Percentiles rank a stretch among this genome's conserved stretches.
These are phyloP conservation scores for Hypoxylon cercidicola DNA, from an alignment of 495 filamentous ascomycete genomes.

Conservation along the genomic window DNA sequence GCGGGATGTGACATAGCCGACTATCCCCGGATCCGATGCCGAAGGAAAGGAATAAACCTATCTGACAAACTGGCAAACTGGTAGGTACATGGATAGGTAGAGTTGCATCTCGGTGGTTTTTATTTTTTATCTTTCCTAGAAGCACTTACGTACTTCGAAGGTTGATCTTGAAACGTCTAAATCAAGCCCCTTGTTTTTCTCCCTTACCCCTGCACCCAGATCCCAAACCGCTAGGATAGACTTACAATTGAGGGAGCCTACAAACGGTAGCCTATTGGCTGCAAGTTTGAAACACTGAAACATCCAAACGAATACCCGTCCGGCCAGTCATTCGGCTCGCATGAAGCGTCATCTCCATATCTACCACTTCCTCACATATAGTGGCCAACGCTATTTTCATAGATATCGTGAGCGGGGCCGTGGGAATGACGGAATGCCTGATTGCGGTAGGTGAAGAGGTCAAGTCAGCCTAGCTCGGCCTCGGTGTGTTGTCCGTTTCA, in stretches of 20 bases:
- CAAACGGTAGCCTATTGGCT: constrained; percentile 22
- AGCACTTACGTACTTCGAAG: constrained; percentile 19
- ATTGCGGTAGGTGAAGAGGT: constrained; percentile 23
- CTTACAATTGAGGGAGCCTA: constrained; percentile 29
- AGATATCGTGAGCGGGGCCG: background rate
- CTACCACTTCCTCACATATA: constrained; percentile 28
- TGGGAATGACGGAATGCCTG: no score
- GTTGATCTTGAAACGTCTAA: constrained; percentile 38
- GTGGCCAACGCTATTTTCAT: constrained; percentile 6
- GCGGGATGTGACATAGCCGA: constrained; percentile 15
- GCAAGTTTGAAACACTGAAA: constrained; percentile 39
- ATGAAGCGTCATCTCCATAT: constrained; percentile 39
- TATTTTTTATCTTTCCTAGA: constrained; percentile 6
- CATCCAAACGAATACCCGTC: constrained; percentile 18
- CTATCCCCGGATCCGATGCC: constrained; percentile 13
- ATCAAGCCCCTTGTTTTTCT: constrained; percentile 3
- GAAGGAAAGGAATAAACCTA: constrained; percentile 12
- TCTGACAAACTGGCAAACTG: background rate
- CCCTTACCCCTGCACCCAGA: constrained; percentile 35
- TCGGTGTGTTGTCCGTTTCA: constrained; percentile 21
- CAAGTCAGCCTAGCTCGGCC: constrained; percentile 15
- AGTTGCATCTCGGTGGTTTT: constrained; percentile 23
- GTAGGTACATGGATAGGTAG: background rate
- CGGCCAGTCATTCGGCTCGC: constrained; percentile 17
- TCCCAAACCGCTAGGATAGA: constrained; percentile 11